Evolutionary conservation across 768 basidiomycete species (phyloP), one percentile per base, ranked within the genome.

Genomic region (Termitomyces sp.): DNA sequence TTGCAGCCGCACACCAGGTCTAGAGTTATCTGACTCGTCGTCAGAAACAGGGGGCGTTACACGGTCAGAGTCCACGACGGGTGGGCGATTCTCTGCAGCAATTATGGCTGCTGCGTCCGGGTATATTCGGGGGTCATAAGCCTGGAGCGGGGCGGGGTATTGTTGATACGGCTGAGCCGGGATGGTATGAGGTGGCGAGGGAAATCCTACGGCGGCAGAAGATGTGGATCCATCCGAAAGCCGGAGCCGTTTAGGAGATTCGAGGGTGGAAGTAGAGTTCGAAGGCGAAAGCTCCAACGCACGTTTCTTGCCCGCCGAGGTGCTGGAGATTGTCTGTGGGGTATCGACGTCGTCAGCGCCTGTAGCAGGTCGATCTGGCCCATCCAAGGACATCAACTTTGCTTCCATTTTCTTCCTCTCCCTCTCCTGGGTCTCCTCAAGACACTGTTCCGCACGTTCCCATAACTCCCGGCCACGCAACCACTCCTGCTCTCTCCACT

Each of bases 61-160:
- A 14, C 22, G 42, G 32, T 64, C 61, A 7, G 53, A 53, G 1
- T 59, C 55, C 19, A 59, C 44, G 8, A 56, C 44, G 37, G 64
- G 60, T 12, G 61, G 57, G n/a, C 59, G 60, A 22, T 55, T 57
- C 41, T 65, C 65, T 2, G 62, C 58, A 44, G 62, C 60, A 28
- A 71, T 73, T 5, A 68, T 62, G 14, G 56, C 58, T 28, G 67
- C 68, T 0, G 71, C 73, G 26, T 74, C 69, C 0, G 73, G 73
- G 66, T 74, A 74, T 8, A 72, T 14, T 14, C 59, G 45, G 0
- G 71, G 73, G 37, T 74, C 65, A 45, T 75, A 74, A 5, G 68
- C 56, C 14, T 68, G 66, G 11, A 71, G 46, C 1, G 71, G 72
- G 0, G 71, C 72, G 26, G 73, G 72, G 59, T 70, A 74, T 57